Evolutionary conservation across 192 early-diverging fungal species (phyloP).

Genomic region (Backusella tuberculispora): DNA sequence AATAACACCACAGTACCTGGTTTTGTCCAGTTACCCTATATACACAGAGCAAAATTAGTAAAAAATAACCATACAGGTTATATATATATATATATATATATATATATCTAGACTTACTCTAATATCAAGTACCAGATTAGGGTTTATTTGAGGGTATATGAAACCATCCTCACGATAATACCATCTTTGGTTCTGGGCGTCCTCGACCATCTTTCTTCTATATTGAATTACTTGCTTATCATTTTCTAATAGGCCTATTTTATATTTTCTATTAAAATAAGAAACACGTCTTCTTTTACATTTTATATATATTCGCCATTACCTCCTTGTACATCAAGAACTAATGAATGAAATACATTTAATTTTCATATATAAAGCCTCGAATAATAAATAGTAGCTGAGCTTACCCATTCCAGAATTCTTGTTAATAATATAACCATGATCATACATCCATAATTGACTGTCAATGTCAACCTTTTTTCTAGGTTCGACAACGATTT

Average conservation of each 20-base stretch:
- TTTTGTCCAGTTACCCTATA: conserved; percentile 40
- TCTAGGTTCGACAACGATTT: conserved; percentile 31
- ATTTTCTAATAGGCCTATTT: conserved; percentile 24
- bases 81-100: background rate
- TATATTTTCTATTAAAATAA: background rate
- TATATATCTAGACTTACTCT: conserved; percentile 22
- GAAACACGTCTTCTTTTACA: background rate
- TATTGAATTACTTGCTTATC: conserved; percentile 42
- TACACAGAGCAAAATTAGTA: background rate
- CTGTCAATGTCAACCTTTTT: conserved; percentile 30
- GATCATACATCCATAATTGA: conserved; percentile 43
- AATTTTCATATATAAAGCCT: background rate
- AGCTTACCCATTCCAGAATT: conserved; percentile 40
- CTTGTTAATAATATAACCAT: conserved; percentile 42
- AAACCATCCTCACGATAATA: conserved; percentile 41
- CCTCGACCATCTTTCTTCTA: conserved; percentile 35
- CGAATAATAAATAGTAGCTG: background rate
- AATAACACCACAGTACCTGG: conserved; percentile 36
- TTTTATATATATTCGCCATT: background rate
- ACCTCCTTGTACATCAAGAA: conserved; percentile 40
- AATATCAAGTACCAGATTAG: conserved; percentile 42
- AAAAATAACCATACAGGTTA: background rate
- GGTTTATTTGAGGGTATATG: conserved; percentile 38
- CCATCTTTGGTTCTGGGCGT: conserved; percentile 42
- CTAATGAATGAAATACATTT: background rate